Conservation (phyloP, 768 basidiomycete species). For the Suillus subalutaceus region DNA sequence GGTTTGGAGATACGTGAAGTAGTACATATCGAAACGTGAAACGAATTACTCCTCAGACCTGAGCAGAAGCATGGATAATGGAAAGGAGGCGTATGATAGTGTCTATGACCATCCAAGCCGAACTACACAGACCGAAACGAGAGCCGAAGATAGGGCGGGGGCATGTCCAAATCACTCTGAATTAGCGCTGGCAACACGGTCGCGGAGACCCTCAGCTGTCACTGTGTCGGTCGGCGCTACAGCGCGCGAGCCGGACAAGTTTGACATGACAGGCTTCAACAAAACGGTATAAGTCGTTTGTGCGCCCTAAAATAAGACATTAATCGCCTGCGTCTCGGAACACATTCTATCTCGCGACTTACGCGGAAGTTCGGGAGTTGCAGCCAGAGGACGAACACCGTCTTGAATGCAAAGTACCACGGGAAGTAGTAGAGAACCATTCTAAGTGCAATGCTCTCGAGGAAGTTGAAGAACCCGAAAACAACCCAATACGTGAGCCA, state of each 20-base stretch:
- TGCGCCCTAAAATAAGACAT: conserved; percentile 66
- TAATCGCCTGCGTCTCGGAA: neutral
- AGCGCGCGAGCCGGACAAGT: conserved; percentile 49
- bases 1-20: conserved; percentile 11
- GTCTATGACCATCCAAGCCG: conserved; percentile 14
- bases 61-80: conserved; percentile 9
- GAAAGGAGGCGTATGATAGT: conserved; percentile 5
- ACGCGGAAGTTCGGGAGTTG: conserved; percentile 85
- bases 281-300: conserved; percentile 76
- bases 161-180: conserved; percentile 29
- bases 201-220: conserved; percentile 49
- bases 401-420: conserved; percentile 96
- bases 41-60: conserved; percentile 6
- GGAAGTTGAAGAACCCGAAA: conserved; percentile 91
- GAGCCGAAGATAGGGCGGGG: neutral
- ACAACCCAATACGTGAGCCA: conserved; percentile 99
- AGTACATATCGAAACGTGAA: conserved; percentile 14
- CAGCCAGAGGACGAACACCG: conserved; percentile 87
- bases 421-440: conserved; percentile 90
- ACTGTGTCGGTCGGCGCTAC: conserved; percentile 54
- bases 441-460: conserved; percentile 84
- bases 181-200: conserved; percentile 44
- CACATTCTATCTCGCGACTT: conserved; percentile 37
- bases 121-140: conserved; percentile 10
- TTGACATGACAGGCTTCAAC: conserved; percentile 79